A percentile compares a stretch with the other conserved stretches of the same genome.
Evolutionary conservation across 805 yeast species (phyloP).

Genomic region (Candida sphagnicola): DNA sequence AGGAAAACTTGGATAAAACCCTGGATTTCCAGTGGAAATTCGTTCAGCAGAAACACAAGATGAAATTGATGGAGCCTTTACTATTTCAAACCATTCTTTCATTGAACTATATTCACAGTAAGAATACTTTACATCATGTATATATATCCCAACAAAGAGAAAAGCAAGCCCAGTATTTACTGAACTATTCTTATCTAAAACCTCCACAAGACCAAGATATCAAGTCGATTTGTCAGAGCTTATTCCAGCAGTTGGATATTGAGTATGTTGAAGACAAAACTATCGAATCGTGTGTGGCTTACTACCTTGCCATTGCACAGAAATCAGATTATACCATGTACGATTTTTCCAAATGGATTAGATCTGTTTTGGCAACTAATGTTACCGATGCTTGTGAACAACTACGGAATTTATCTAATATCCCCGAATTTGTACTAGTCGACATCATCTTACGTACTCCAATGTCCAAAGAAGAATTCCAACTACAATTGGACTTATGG

Average conservation of each 20-base stretch:
- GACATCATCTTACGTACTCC: constrained; percentile 40
- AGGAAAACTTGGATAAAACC: constrained; percentile 7
- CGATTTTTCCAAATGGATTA: constrained; percentile 25
- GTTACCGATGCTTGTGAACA: constrained; percentile 30
- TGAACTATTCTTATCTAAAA: not conserved
- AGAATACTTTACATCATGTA: not conserved
- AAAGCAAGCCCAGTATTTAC: not conserved
- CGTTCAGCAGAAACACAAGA: constrained; percentile 3
- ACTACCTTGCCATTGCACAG: not conserved
- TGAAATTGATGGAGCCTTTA: constrained; percentile 12
- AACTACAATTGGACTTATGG: constrained; percentile 38
- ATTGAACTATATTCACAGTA: constrained; percentile 4
- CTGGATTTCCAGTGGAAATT: constrained; percentile 2
- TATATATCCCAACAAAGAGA: not conserved
- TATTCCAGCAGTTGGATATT: not conserved
- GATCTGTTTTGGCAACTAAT: constrained; percentile 25
- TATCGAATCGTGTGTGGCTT: not conserved
- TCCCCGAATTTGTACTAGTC: constrained; percentile 37
- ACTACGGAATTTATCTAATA: constrained; percentile 20
- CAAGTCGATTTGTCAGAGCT: not conserved
- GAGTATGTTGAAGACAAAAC: not conserved
- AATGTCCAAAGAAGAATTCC: constrained; percentile 22
- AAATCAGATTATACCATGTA: not conserved
- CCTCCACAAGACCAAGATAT: not conserved
- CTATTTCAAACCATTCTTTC: constrained; percentile 11